Percentiles rank a stretch among this genome's conserved stretches.
Evolutionary conservation across 495 filamentous ascomycete genomes (phyloP).

Genomic region (Aspergillus heteromorphus): DNA sequence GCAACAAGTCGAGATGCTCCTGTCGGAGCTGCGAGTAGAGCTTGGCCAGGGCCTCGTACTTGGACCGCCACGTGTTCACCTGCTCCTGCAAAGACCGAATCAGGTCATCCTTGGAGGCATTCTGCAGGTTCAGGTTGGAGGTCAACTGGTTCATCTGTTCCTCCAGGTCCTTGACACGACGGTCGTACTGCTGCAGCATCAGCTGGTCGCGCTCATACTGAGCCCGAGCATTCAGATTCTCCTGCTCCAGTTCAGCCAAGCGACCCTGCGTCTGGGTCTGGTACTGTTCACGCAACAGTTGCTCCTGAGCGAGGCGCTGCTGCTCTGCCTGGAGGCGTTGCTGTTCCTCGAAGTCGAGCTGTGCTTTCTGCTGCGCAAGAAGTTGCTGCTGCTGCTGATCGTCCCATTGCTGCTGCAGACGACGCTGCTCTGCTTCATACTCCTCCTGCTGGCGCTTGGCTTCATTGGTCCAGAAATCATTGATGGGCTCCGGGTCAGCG

Average conservation of each 20-base stretch:
- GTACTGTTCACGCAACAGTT: slow-evolving; percentile 78
- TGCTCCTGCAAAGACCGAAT: slow-evolving; percentile 89
- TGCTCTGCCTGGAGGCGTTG: slow-evolving; percentile 84
- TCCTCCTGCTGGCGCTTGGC: slow-evolving; percentile 85
- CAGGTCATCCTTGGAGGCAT: slow-evolving; percentile 85
- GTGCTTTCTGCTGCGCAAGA: slow-evolving; percentile 71
- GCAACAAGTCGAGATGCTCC: slow-evolving; percentile 89
- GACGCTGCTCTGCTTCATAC: slow-evolving; percentile 86
- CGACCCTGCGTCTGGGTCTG: slow-evolving; percentile 89
- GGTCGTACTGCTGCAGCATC: slow-evolving; percentile 94
- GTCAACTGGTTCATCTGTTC: slow-evolving; percentile 78
- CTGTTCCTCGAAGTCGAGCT: slow-evolving; percentile 92
- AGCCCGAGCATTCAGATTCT: slow-evolving; percentile 88
- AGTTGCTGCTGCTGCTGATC: slow-evolving; percentile 74
- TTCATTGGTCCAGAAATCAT: slow-evolving; percentile 96
- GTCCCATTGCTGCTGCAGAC: slow-evolving; percentile 76
- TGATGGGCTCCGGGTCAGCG: slow-evolving; percentile 87
- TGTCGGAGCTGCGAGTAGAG: slow-evolving; percentile 92
- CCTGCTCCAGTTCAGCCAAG: slow-evolving; percentile 86
- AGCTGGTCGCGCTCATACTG: slow-evolving; percentile 97
- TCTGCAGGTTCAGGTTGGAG: slow-evolving; percentile 77
- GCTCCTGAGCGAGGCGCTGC: slow-evolving; percentile 84
- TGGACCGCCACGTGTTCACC: slow-evolving; percentile 92
- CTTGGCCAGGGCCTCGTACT: slow-evolving; percentile 95
- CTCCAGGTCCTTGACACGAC: slow-evolving; percentile 86